Evolutionary conservation across 2,329 filamentous ascomycete species (phyloP).

Genomic region (Colletotrichum graminicola): DNA sequence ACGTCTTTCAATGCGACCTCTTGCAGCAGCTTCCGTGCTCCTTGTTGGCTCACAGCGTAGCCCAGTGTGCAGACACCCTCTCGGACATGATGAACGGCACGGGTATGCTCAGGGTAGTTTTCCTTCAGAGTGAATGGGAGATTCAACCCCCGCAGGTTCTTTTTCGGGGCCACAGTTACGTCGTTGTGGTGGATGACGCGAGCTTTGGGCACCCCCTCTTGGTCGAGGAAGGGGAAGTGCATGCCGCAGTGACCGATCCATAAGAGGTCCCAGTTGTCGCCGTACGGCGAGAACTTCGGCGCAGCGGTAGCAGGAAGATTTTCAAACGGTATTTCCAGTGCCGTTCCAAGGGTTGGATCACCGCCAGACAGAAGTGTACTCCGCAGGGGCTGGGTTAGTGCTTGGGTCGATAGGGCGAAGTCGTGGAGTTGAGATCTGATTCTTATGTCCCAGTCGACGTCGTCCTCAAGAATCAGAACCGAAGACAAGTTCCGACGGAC

Average conservation of each 20-base stretch:
- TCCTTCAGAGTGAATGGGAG: conserved; percentile 52
- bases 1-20: conserved; percentile 58
- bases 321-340: conserved; percentile 44
- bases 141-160: conserved; percentile 51
- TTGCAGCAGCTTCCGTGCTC: conserved; percentile 57
- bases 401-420: conserved; percentile 54
- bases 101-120: conserved; percentile 57
- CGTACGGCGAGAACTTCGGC: conserved; percentile 56
- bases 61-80: conserved; percentile 56
- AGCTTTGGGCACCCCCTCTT: conserved; percentile 45
- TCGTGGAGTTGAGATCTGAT: conserved; percentile 61
- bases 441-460: conserved; percentile 68
- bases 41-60: conserved; percentile 60
- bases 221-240: conserved; percentile 47
- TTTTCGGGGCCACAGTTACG: conserved; percentile 51
- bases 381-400: conserved; percentile 50
- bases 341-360: conserved; percentile 42
- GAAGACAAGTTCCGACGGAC: conserved; percentile 59
- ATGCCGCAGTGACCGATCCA: conserved; percentile 64
- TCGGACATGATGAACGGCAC: conserved; percentile 57
- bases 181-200: conserved; percentile 52
- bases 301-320: conserved; percentile 41
- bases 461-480: conserved; percentile 68
- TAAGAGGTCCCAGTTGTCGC: conserved; percentile 65
- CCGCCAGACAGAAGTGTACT: conserved; percentile 42